Evolutionary conservation across 2,329 filamentous ascomycete species (phyloP).

Genomic region (Venturia aucupariae): DNA sequence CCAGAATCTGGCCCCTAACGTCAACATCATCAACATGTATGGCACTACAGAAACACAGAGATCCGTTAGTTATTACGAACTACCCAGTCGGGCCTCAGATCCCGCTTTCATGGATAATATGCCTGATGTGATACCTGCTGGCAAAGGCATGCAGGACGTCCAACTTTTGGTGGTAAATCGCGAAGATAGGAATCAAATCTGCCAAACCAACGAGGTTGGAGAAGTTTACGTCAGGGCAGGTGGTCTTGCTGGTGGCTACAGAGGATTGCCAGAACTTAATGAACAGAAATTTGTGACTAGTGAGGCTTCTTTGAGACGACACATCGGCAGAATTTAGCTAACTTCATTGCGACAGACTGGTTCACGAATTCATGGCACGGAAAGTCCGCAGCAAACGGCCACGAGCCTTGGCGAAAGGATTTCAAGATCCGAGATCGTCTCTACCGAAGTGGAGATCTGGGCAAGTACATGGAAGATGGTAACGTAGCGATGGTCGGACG

Average conservation of each 20-base stretch:
- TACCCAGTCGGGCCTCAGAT: conserved; percentile 57
- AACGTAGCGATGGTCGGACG: conserved; percentile 72
- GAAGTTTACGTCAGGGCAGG: conserved; percentile 77
- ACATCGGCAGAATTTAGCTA: too few species aligned
- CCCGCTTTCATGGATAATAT: conserved; percentile 54
- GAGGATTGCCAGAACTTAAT: conserved; percentile 53
- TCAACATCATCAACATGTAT: conserved; percentile 75
- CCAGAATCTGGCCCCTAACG: conserved; percentile 66
- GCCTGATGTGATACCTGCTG: conserved; percentile 72
- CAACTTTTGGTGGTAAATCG: conserved; percentile 78
- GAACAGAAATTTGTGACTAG: conserved; percentile 66
- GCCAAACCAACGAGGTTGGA: conserved; percentile 70
- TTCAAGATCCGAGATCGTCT: conserved; percentile 78
- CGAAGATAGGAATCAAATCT: conserved; percentile 57
- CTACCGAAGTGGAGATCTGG: conserved; percentile 82
- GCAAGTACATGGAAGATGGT: conserved; percentile 60
- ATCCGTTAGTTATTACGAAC: conserved; percentile 73
- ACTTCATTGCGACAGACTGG: conserved; percentile 45
- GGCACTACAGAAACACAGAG: conserved; percentile 80
- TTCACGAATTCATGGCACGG: conserved; percentile 61
- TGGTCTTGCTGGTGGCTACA: conserved; percentile 75
- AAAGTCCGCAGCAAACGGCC: conserved; percentile 35
- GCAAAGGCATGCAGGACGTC: conserved; percentile 74
- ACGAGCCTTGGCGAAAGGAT: conserved; percentile 67
- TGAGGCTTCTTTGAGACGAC: too few species aligned